These are phyloP conservation scores for Eragrostis tef DNA, from an alignment of 202 grass and related monocot species.

Conservation along the genomic window DNA sequence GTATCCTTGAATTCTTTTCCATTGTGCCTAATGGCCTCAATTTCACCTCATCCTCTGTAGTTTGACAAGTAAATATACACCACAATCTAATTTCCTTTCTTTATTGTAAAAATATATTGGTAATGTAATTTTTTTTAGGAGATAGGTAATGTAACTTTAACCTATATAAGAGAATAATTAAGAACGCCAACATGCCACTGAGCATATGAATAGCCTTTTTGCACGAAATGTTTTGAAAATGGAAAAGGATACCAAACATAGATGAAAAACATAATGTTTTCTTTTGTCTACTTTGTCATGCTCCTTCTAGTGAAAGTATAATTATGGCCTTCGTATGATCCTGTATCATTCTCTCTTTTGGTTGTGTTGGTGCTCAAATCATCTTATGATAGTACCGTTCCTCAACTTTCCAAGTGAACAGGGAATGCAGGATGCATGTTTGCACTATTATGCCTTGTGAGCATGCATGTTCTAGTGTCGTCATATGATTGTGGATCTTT, in stretches of 20 bases:
- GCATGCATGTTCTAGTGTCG: constrained; percentile 40
- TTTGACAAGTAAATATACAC: neutral
- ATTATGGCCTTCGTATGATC: constrained; percentile 39
- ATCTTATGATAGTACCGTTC: constrained; percentile 11
- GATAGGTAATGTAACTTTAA: neutral
- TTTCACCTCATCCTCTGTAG: constrained; percentile 34
- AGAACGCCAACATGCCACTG: neutral
- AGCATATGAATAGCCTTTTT: neutral
- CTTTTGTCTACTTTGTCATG: constrained; percentile 25
- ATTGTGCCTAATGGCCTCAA: neutral
- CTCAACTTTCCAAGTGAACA: constrained; percentile 32
- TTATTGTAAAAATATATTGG: neutral
- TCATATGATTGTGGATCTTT: constrained; percentile 42
- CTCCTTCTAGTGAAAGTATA: constrained; percentile 40
- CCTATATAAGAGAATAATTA: neutral
- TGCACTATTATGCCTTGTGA: constrained; percentile 31
- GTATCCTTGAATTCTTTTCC: neutral
- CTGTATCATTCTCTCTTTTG: constrained; percentile 14
- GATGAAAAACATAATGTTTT: neutral
- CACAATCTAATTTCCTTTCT: neutral
- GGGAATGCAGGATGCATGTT: constrained; percentile 34
- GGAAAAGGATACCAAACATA: constrained; percentile 7
- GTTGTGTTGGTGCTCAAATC: constrained; percentile 39
- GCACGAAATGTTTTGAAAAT: constrained; percentile 22
- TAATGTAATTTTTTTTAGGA: neutral